Percentiles rank a stretch among this genome's conserved stretches.
Conservation (phyloP, 192 early-diverging fungal genomes). For the Umbelopsis sp. region DNA sequence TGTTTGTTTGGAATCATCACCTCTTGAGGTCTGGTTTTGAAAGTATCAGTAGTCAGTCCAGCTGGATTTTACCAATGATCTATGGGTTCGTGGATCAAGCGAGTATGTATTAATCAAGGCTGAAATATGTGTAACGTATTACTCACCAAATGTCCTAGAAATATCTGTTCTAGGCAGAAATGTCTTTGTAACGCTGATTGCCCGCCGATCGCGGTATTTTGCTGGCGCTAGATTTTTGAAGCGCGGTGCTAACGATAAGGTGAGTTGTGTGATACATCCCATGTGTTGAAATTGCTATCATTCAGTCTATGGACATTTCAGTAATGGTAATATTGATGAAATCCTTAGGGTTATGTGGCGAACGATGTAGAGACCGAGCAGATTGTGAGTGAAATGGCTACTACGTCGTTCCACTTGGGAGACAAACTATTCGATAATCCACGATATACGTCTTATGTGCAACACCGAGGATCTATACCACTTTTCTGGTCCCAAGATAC, state of each 20-base stretch:
- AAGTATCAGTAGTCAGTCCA: slow-evolving; percentile 63
- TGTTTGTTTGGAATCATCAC: slow-evolving; percentile 97
- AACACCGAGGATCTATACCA: slow-evolving; percentile 97
- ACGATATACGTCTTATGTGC: slow-evolving; percentile 90
- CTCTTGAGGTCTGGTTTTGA: slow-evolving; percentile 69
- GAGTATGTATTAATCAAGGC: slow-evolving; percentile 48
- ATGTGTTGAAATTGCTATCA: too few relatives aligned
- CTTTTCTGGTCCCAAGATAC: slow-evolving; percentile 95
- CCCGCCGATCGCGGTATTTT: slow-evolving; percentile 90
- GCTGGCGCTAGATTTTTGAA: slow-evolving; percentile 97
- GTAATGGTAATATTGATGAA: too few relatives aligned
- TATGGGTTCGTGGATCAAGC: slow-evolving; percentile 99
- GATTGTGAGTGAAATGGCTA: slow-evolving; percentile 89
- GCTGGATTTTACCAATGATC: slow-evolving; percentile 83
- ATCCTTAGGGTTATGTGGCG: slow-evolving; percentile 85
- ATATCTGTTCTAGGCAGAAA: slow-evolving; percentile 91
- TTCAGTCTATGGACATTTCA: too few relatives aligned
- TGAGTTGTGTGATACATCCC: background rate
- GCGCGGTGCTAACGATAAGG: slow-evolving; percentile 90
- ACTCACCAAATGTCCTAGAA: slow-evolving; percentile 42
- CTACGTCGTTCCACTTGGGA: slow-evolving; percentile 83
- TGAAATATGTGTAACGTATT: background rate
- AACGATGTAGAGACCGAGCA: slow-evolving; percentile 99
- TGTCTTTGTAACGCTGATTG: slow-evolving; percentile 92
- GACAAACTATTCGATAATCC: slow-evolving; percentile 62